Evolutionary conservation across 768 basidiomycete species (phyloP), one percentile per base, ranked within the genome.

Genomic region (Cystofilobasidium macerans): DNA sequence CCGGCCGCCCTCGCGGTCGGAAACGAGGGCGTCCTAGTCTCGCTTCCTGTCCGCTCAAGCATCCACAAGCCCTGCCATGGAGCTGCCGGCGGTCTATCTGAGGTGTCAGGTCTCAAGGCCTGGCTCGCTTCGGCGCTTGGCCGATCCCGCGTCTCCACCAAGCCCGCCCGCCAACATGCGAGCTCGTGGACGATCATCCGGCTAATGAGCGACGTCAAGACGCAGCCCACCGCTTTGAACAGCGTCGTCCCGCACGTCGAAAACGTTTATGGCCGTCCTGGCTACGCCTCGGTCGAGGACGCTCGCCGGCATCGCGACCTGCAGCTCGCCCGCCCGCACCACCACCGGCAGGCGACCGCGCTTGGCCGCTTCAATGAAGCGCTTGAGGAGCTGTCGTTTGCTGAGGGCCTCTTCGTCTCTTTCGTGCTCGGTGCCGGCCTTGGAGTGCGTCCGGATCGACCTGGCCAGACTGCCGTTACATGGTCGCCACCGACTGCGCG

Each of bases 101-200:
- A n/a, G n/a, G n/a, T n/a, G n/a, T n/a, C n/a, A n/a, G n/a, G n/a
- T n/a, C 28, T 54, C 28, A 54, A 32, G 51, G 51, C 28, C 8
- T 54, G 51, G 51, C 51, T 54, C 51, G 11, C 14, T 26, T 54
- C 51, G 51, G 51, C 51, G 5, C 51, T 54, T 16, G 51, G 51
- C 26, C 7, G 6, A 16, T 54, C 51, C 14, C 16, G 51, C 13
- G 28, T 4, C 28, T 7, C 51, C 28, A 26, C 18, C 28, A 7
- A 22, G 6, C 24, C 7, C 24, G 24, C 5, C 51, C 28, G 32
- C 51, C 51, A 30, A 26, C 11, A 54, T 7, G 18, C 13, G 18
- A 7, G 8, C 18, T 28, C 28, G 28, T 54, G 51, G 51, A 32
- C 28, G 7, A 32, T 54, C 28, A 11, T 54, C 14, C 28, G 16